phyloP scores from a whole-genome alignment of 139 green algal species.

The Monoraphidium neglectum region DNA sequence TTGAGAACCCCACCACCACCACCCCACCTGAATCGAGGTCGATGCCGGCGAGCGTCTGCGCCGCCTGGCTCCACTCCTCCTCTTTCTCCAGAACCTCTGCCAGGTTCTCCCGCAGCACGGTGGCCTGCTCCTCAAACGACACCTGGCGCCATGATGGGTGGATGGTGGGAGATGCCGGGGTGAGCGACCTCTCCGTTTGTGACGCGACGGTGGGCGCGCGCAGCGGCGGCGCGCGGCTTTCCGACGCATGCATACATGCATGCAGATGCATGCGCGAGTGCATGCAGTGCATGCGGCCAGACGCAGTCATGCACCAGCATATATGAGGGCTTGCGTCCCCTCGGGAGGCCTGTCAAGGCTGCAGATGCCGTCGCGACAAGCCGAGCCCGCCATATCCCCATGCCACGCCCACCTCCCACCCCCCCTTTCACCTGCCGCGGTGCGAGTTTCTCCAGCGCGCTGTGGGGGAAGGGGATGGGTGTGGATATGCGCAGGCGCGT shows the following conservation, averaged over 20 bases:
- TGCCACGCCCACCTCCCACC: too few relatives aligned
- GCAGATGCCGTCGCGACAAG: too few relatives aligned
- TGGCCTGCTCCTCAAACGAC: conserved; percentile 86
- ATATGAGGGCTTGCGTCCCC: too few relatives aligned
- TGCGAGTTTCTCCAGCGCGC: conserved; percentile 11
- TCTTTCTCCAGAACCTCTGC: conserved; percentile 71
- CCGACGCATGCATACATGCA: background rate
- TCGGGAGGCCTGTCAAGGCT: too few relatives aligned
- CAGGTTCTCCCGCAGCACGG: conserved; percentile 71
- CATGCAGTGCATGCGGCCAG: too few relatives aligned
- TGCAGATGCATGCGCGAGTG: background rate
- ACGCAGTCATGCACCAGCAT: too few relatives aligned
- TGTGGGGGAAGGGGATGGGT: background rate
- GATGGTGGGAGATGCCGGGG: conserved; percentile 42
- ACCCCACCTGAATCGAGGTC: conserved; percentile 79
- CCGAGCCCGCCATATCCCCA: too few relatives aligned
- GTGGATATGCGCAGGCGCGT: background rate
- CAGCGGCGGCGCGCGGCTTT: too few relatives aligned
- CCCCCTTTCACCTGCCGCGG: too few relatives aligned
- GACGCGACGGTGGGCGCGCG: background rate
- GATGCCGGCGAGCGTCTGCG: conserved; percentile 88
- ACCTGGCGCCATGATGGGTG: conserved; percentile 79
- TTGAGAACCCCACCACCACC: background rate
- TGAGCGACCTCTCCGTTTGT: background rate
- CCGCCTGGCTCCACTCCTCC: conserved; percentile 91